phyloP scores from a whole-genome alignment of 2,329 filamentous ascomycete species.

The Colletotrichum orbiculare region DNA sequence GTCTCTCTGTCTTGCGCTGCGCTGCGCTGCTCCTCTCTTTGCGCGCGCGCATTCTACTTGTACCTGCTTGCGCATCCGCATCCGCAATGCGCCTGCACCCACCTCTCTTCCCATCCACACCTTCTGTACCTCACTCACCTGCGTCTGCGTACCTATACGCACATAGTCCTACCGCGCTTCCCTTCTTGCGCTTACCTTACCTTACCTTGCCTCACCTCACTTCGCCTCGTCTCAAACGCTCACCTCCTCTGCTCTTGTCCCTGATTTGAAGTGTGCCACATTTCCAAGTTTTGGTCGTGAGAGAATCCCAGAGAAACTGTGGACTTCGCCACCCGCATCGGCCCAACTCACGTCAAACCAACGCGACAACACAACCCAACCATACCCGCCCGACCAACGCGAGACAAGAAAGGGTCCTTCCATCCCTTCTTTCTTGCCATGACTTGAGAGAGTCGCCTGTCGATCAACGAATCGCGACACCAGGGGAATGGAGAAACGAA shows the following conservation, averaged over 20 bases:
- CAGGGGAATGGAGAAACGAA: slow-evolving; percentile 36
- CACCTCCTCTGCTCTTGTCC: slow-evolving; percentile 8
- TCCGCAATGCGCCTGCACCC: slow-evolving; percentile 29
- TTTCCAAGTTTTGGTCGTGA: slow-evolving; percentile 22
- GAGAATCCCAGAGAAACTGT: not conserved
- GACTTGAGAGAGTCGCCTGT: slow-evolving; percentile 34
- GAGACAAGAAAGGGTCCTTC: not conserved
- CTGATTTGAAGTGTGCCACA: slow-evolving; percentile 5
- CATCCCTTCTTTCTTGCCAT: slow-evolving; percentile 14
- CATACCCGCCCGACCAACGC: too few species aligned
- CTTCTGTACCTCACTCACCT: slow-evolving; percentile 12
- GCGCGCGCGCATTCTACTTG: slow-evolving; percentile 22
- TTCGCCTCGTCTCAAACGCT: slow-evolving; percentile 1
- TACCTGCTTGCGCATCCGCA: slow-evolving; percentile 31
- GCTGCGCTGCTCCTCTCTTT: slow-evolving; percentile 19
- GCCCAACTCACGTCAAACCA: slow-evolving; percentile 9
- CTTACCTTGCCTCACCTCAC: slow-evolving; percentile 15
- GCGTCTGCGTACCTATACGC: slow-evolving; percentile 8
- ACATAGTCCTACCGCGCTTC: slow-evolving; percentile 34
- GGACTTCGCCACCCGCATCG: slow-evolving; percentile 31
- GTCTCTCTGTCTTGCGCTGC: slow-evolving; percentile 9
- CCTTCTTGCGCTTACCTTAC: slow-evolving; percentile 26
- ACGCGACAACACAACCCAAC: slow-evolving; percentile 6
- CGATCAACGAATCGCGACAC: slow-evolving; percentile 34
- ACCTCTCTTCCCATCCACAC: slow-evolving; percentile 15